Conservation (phyloP, 2,329 filamentous ascomycete species). For the Colletotrichum sp. region DNA sequence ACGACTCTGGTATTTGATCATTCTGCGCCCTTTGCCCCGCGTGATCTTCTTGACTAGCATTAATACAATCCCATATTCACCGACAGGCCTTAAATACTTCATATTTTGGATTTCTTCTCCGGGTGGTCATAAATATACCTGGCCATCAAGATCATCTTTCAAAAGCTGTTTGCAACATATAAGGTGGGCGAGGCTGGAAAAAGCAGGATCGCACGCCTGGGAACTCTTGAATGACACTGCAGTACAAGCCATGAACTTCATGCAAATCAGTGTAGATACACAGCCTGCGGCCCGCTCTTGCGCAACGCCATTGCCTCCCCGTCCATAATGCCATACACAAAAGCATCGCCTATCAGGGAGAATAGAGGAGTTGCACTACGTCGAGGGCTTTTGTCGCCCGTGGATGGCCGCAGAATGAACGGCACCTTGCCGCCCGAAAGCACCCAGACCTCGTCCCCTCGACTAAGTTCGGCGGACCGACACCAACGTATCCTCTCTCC, state of each 20-base stretch:
- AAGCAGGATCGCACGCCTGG: neutral
- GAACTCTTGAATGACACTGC: neutral
- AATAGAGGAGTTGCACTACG: neutral
- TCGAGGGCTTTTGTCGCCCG: neutral
- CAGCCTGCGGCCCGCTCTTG: neutral
- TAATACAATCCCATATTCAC: neutral
- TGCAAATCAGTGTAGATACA: neutral
- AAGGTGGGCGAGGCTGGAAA: neutral
- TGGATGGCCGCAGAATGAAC: neutral
- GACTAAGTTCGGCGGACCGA: neutral
- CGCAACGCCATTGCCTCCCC: neutral
- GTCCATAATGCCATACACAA: neutral
- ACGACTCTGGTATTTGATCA: neutral
- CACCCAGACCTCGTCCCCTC: neutral
- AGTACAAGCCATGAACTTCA: neutral
- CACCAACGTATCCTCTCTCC: neutral
- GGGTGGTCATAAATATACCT: accelerated
- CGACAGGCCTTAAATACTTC: neutral
- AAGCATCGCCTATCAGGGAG: neutral
- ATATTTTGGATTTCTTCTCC: neutral
- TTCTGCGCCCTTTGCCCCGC: neutral
- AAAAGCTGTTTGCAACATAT: neutral
- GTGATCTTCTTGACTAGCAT: neutral
- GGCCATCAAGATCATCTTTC: neutral
- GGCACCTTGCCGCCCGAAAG: neutral